Evolutionary conservation across 2,329 filamentous ascomycete genomes (phyloP).

Genomic region (Aureobasidium sp.): DNA sequence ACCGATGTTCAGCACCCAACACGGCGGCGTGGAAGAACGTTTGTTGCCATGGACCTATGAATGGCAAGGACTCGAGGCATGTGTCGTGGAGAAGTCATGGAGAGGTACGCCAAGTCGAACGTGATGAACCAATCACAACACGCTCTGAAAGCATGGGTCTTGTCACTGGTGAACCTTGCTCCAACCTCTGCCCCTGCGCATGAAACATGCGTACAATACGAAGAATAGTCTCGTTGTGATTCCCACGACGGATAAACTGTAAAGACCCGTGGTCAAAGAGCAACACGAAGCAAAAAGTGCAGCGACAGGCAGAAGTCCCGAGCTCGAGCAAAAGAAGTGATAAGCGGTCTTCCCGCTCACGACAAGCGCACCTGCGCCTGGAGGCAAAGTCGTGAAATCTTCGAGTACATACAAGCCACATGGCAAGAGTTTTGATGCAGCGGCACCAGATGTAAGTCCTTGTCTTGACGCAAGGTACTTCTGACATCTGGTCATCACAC

Average conservation of each 20-base stretch:
- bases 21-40: conserved; percentile 13
- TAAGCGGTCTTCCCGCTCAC: too few species aligned
- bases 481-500: too few species aligned
- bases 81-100: conserved; percentile 6
- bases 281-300: too few species aligned
- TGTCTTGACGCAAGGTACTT: too few species aligned
- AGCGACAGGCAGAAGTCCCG: too few species aligned
- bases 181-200: conserved; percentile 10
- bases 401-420: too few species aligned
- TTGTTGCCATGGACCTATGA: conserved; percentile 1
- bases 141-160: background rate
- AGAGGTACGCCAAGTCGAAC: background rate
- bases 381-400: too few species aligned
- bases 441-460: too few species aligned
- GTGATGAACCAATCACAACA: background rate
- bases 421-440: too few species aligned
- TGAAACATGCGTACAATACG: background rate
- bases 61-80: conserved; percentile 9
- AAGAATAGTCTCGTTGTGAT: background rate
- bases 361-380: too few species aligned
- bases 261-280: background rate
- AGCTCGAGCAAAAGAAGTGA: too few species aligned
- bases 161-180: conserved; percentile 12
- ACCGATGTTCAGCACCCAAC: background rate
- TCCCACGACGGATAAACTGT: background rate